These are phyloP conservation scores for Eremochloa ophiuroides DNA, from an alignment of 176 grass and related monocot genomes.

Conservation along the genomic window DNA sequence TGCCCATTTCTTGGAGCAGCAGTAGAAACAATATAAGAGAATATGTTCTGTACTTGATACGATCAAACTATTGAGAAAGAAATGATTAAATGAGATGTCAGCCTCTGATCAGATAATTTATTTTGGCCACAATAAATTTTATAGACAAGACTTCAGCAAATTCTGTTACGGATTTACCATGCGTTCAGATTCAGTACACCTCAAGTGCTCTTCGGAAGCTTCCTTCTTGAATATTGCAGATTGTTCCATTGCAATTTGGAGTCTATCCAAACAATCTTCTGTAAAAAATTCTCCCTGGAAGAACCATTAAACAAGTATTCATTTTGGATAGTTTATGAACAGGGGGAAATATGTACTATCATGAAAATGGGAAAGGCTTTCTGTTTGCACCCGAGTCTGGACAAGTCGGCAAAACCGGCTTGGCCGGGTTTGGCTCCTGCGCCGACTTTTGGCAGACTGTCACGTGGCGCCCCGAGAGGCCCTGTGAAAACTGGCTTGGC, in stretches of 20 bases:
- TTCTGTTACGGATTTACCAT: constrained; percentile 23
- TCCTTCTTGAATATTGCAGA: constrained; percentile 29
- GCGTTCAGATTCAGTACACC: constrained; percentile 35
- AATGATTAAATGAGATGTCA: background rate
- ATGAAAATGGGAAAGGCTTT: background rate
- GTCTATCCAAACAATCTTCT: background rate
- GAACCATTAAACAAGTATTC: background rate
- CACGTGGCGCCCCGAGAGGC: no score
- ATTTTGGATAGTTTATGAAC: background rate
- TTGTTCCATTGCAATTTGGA: constrained; percentile 26
- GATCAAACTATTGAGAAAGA: background rate
- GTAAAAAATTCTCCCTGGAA: constrained; percentile 27
- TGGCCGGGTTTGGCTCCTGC: no score
- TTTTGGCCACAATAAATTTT: background rate
- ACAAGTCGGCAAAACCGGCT: no score
- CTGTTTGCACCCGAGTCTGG: no score
- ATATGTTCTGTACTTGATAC: background rate
- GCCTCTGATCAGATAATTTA: background rate
- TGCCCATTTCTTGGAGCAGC: background rate
- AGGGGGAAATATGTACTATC: background rate
- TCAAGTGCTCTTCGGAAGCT: constrained; percentile 40
- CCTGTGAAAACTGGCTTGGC: no score
- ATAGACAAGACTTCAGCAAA: background rate
- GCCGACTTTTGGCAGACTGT: no score
- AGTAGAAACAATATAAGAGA: background rate